These are phyloP conservation scores for Chrysanthemum seticuspe DNA, from an alignment of 129 eudicot genomes.

Conservation along the genomic window DNA sequence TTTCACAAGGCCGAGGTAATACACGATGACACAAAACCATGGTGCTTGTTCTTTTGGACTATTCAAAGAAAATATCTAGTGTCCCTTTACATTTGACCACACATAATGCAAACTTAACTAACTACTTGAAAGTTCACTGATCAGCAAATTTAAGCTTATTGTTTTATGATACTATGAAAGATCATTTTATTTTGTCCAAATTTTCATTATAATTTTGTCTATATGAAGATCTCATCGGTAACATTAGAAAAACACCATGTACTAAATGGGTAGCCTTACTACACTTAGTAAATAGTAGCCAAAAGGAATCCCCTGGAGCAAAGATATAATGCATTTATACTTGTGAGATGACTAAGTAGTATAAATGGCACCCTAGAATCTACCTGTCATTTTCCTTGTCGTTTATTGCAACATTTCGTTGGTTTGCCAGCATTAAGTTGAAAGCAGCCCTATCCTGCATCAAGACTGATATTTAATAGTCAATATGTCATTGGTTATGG, in stretches of 20 bases:
- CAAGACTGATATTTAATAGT: constrained; percentile 19
- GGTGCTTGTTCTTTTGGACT: background rate
- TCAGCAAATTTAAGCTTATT: background rate
- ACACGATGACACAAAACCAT: constrained; percentile 10
- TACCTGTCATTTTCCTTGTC: constrained; percentile 41
- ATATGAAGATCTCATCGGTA: background rate
- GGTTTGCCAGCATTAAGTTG: constrained; percentile 33
- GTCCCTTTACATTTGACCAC: background rate
- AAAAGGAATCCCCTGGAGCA: background rate
- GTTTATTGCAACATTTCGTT: constrained; percentile 26
- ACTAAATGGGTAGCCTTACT: background rate
- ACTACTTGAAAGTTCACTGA: background rate
- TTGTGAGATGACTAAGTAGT: background rate
- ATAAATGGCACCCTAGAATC: background rate
- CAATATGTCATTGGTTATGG: constrained; percentile 5
- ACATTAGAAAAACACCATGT: background rate
- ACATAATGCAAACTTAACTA: constrained; percentile 15
- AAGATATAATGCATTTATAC: background rate
- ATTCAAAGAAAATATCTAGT: background rate
- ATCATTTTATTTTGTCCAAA: constrained; percentile 19
- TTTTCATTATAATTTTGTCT: constrained; percentile 1
- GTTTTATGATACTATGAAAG: constrained; percentile 5
- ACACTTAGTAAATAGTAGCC: background rate
- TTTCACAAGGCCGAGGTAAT: background rate
- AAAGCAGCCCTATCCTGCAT: constrained; percentile 57